Conservation (phyloP, 305 asterid species). For the Ilex paraguariensis region DNA sequence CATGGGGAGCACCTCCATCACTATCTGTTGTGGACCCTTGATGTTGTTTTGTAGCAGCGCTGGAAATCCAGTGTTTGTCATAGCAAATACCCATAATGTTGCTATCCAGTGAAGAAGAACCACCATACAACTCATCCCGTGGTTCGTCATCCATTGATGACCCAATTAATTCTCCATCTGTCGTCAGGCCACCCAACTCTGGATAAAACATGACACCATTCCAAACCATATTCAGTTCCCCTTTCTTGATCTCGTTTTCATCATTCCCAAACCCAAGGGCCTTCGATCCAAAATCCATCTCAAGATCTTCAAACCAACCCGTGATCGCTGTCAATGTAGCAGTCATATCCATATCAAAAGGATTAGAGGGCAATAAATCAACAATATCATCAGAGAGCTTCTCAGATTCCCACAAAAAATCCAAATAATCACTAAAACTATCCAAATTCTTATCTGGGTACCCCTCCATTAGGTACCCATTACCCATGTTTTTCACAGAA, state of each 20-base stretch:
- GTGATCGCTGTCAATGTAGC: background rate
- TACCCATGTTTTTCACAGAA: background rate
- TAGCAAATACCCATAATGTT: background rate
- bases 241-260: background rate
- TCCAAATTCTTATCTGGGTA: background rate
- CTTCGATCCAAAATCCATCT: background rate
- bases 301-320: conserved; percentile 1
- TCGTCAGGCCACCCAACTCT: background rate
- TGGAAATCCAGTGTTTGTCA: background rate
- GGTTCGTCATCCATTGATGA: background rate
- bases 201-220: background rate
- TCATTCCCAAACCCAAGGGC: background rate
- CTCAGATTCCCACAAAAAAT: background rate
- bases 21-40: background rate
- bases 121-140: background rate
- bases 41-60: background rate
- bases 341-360: conserved; percentile 3
- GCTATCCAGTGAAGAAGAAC: background rate
- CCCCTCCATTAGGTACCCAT: background rate
- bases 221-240: background rate
- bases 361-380: conserved; percentile 3
- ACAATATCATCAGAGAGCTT: background rate
- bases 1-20: conserved; percentile 1
- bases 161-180: background rate
- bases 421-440: background rate